These are phyloP conservation scores for Penicillium crustosum DNA, from an alignment of 2,329 filamentous ascomycete species.

Conservation along the genomic window DNA sequence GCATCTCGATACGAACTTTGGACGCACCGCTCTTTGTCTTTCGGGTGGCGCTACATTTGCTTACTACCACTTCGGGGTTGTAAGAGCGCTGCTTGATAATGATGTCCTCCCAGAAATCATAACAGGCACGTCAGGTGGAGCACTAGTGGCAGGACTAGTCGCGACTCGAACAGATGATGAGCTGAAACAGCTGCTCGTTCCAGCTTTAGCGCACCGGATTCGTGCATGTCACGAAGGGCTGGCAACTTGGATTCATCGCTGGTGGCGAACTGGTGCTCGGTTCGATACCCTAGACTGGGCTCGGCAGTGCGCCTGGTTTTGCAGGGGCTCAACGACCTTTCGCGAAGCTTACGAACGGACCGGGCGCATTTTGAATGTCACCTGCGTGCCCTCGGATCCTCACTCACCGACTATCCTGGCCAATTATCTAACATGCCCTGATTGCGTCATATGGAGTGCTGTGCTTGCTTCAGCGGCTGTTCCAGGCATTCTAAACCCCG, in stretches of 20 bases:
- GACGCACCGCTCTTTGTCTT: constrained; percentile 86
- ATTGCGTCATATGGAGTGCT: constrained; percentile 98
- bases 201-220: constrained; percentile 80
- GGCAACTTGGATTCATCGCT: constrained; percentile 73
- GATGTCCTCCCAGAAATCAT: constrained; percentile 88
- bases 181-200: constrained; percentile 78
- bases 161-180: constrained; percentile 91
- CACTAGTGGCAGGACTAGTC: constrained; percentile 80
- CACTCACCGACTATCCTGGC: constrained; percentile 89
- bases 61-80: constrained; percentile 94
- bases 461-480: constrained; percentile 93
- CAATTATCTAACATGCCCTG: constrained; percentile 91
- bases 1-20: constrained; percentile 84
- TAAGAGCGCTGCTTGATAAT: constrained; percentile 84
- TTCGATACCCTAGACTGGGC: constrained; percentile 97
- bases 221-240: constrained; percentile 80
- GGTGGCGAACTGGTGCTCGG: constrained; percentile 88
- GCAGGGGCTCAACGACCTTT: constrained; percentile 87
- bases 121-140: constrained; percentile 92
- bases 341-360: constrained; percentile 91
- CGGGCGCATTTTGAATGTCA: constrained; percentile 90
- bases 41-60: constrained; percentile 93
- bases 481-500: constrained; percentile 91
- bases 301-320: constrained; percentile 81
- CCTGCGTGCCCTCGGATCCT: constrained; percentile 92